Percentiles rank a stretch among this genome's conserved stretches.
These are phyloP conservation scores for Taiwanofungus camphoratus DNA, from an alignment of 1,284 basidiomycete genomes.

Conservation along the genomic window DNA sequence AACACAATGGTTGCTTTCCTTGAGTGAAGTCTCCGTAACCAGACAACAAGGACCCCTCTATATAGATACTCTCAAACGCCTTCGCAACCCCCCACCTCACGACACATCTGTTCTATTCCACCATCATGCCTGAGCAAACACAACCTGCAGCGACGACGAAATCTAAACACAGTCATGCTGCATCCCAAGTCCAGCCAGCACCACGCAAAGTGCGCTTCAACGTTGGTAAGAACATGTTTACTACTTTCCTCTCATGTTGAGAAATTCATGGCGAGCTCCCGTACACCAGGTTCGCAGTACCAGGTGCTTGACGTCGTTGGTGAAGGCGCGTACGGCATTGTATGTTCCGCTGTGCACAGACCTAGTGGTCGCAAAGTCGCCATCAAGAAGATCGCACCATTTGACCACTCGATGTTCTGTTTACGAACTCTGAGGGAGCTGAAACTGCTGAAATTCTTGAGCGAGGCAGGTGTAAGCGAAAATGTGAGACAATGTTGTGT, in stretches of 20 bases:
- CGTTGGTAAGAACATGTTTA: constrained; percentile 58
- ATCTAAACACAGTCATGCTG: constrained; percentile 56
- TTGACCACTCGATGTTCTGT: constrained; percentile 87
- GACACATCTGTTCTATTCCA: constrained; percentile 10
- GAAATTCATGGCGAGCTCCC: too few relatives aligned
- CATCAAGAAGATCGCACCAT: constrained; percentile 80
- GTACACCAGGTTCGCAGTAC: constrained; percentile 73
- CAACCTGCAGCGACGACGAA: constrained; percentile 30
- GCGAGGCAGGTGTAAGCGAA: constrained; percentile 87
- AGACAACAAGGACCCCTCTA: constrained; percentile 20
- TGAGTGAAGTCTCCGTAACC: constrained; percentile 1
- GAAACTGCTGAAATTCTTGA: constrained; percentile 89
- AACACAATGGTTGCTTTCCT: constrained; percentile 1
- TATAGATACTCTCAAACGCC: constrained; percentile 9
- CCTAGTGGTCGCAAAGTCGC: constrained; percentile 65
- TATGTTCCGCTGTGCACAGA: constrained; percentile 81
- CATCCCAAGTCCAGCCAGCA: constrained; percentile 58
- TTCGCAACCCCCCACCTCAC: constrained; percentile 12
- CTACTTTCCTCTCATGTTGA: background rate
- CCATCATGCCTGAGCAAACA: constrained; percentile 26
- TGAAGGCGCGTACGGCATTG: constrained; percentile 84
- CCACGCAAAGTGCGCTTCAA: constrained; percentile 90
- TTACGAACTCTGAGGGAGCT: constrained; percentile 83
- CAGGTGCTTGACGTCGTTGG: constrained; percentile 90
- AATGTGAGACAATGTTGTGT: constrained; percentile 54